Evolutionary conservation across 768 basidiomycete genomes (phyloP), one percentile per base, ranked within the genome.

Genomic region (Mycena rosella): DNA sequence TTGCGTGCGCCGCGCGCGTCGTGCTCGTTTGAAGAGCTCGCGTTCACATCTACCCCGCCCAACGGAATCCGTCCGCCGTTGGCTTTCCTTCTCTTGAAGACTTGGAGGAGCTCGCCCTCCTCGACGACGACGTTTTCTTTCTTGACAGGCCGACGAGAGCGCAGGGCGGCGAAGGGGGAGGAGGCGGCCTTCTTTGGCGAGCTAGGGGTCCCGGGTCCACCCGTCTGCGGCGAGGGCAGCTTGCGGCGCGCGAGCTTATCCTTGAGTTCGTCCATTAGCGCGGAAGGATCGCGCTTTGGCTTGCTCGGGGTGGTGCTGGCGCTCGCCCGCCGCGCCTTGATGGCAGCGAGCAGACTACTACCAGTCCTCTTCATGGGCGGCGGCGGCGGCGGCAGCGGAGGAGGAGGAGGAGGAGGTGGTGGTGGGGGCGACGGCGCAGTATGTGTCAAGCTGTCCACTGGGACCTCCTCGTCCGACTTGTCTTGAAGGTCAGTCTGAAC

Each of bases 51-150:
- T 13, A 48, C n/a, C 2, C 2, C 15, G 38, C 38, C 38, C 3
- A 38, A 17, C 38, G 38, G 38, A 38, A 17, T 14, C 14, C 15
- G 38, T 20, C 5, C 7, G n/a, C 34, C 22, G 24, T 24, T 40
- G 18, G 40, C 15, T 14, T 13, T 17, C 18, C 55, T 38, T 18
- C 55, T 38, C 13, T 22, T 11, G 40, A 56, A 56, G 9, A 56
- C 11, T 14, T 56, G 38, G 17, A 38, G 27, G 18, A 56, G 40
- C 13, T 56, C 55, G 29, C 56, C 29, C 44, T 57, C 55, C 42
- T 58, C n/a, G n/a, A n/a, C 56, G n/a, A 22, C 56, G 24, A 17
- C 42, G 56, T 45, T 58, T 30, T 58, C 56, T 40, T 56, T 42
- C 17, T 27, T 15, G 26, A 29, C 15, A 5, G 34, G 24, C 6